phyloP scores from a whole-genome alignment of 495 filamentous ascomycete species.

The Elasticomyces elasticus region DNA sequence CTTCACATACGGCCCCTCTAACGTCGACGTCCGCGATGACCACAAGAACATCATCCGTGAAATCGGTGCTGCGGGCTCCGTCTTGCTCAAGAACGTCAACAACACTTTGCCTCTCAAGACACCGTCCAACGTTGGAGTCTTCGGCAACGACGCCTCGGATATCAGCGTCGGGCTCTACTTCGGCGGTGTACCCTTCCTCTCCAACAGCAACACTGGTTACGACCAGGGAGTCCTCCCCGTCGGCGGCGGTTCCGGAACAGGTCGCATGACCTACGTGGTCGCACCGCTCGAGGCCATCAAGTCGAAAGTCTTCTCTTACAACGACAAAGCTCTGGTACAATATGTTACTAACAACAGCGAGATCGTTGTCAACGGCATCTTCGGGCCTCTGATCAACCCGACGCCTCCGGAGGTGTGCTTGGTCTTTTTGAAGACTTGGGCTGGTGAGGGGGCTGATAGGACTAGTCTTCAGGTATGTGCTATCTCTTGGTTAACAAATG shows the following conservation, averaged over 20 bases:
- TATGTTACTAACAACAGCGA: constrained; percentile 35
- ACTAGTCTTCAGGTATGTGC: constrained; percentile 35
- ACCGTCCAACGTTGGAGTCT: constrained; percentile 46
- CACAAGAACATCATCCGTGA: constrained; percentile 43
- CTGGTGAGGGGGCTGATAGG: constrained; percentile 46
- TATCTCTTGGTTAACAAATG: background rate
- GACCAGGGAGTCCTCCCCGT: constrained; percentile 48
- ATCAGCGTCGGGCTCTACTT: constrained; percentile 33
- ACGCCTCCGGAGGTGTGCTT: constrained; percentile 36
- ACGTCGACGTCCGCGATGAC: constrained; percentile 41
- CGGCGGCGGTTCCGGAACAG: constrained; percentile 51
- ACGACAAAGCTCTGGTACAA: constrained; percentile 30
- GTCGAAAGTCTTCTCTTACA: constrained; percentile 21
- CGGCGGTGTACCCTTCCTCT: constrained; percentile 25
- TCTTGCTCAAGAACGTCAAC: constrained; percentile 54
- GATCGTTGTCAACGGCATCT: constrained; percentile 26
- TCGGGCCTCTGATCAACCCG: background rate
- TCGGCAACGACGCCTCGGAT: constrained; percentile 52
- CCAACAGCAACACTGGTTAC: constrained; percentile 29
- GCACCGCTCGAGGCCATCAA: constrained; percentile 53
- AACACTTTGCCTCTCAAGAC: constrained; percentile 43
- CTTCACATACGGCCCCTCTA: constrained; percentile 18
- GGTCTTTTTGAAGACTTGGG: constrained; percentile 48
- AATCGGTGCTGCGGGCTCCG: constrained; percentile 48
- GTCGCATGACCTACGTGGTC: constrained; percentile 42